Conservation (phyloP, 2,329 filamentous ascomycete genomes). For the Cercospora zeae-maydis region DNA sequence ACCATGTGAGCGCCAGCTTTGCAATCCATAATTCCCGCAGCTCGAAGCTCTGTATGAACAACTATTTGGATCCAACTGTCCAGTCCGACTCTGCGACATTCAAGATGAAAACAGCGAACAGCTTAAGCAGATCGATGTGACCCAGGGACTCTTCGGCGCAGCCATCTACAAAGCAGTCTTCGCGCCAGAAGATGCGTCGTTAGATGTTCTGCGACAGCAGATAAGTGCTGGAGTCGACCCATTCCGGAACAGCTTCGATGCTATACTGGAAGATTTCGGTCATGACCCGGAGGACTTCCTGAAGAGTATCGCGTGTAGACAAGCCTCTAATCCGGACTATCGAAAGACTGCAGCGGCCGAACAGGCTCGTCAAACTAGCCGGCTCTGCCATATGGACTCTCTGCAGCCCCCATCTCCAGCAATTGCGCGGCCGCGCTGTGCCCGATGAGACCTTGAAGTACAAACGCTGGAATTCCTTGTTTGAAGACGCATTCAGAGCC, state of each 20-base stretch:
- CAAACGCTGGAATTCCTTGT: constrained; percentile 6
- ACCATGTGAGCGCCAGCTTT: no score
- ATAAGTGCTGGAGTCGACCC: not conserved
- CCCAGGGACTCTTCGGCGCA: not conserved
- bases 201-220: not conserved
- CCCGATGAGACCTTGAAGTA: not conserved
- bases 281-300: not conserved
- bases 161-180: not conserved
- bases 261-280: not conserved
- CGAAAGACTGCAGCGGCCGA: not conserved
- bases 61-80: not conserved
- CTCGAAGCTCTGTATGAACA: not conserved
- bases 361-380: not conserved
- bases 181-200: not conserved
- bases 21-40: not conserved
- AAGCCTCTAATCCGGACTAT: constrained; percentile 3
- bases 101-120: not conserved
- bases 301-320: not conserved
- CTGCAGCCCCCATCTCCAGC: constrained; percentile 2
- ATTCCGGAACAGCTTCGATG: not conserved
- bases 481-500: constrained; percentile 7
- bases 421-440: not conserved
- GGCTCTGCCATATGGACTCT: not conserved
- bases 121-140: not conserved
- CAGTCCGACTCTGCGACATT: not conserved